These are phyloP conservation scores for Bruguiera hainesii DNA, from an alignment of 441 rosid genomes.

Conservation along the genomic window DNA sequence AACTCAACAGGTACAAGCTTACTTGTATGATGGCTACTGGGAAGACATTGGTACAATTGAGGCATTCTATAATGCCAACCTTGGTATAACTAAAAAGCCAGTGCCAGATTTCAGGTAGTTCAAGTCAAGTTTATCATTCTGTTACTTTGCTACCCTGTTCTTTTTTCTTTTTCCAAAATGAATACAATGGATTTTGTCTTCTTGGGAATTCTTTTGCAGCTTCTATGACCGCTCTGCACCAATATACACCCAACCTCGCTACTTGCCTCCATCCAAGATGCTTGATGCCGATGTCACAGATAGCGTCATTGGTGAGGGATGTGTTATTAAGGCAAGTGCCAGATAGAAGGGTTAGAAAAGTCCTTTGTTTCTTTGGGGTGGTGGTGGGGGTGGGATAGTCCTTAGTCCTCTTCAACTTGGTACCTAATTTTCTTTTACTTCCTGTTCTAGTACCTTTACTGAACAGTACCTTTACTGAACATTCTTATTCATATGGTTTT, in stretches of 20 bases:
- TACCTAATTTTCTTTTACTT: neutral
- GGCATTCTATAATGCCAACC: constrained; percentile 93
- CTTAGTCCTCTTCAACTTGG: neutral
- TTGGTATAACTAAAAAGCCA: constrained; percentile 93
- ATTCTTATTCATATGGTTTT: neutral
- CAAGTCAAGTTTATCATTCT: constrained; percentile 3
- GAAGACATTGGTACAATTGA: constrained; percentile 98
- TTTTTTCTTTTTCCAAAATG: neutral
- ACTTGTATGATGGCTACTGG: constrained; percentile 96
- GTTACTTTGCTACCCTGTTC: neutral
- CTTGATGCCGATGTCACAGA: constrained; percentile 98
- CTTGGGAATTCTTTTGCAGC: constrained; percentile 37
- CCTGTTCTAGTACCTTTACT: neutral
- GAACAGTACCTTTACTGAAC: too few species aligned
- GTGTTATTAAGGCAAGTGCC: constrained; percentile 74
- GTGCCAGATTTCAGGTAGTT: constrained; percentile 87
- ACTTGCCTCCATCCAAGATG: constrained; percentile 96
- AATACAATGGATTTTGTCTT: constrained; percentile 4
- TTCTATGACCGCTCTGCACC: constrained; percentile 97
- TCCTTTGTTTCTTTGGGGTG: neutral
- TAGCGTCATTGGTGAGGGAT: constrained; percentile 95
- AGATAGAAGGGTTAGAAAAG: constrained; percentile 26
- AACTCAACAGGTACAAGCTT: constrained; percentile 78
- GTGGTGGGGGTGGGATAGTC: too few species aligned
- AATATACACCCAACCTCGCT: constrained; percentile 93